Base-by-base conservation (phyloP, 2,329 filamentous ascomycete species). In the Ophiocordyceps camponoti-saundersi region DNA sequence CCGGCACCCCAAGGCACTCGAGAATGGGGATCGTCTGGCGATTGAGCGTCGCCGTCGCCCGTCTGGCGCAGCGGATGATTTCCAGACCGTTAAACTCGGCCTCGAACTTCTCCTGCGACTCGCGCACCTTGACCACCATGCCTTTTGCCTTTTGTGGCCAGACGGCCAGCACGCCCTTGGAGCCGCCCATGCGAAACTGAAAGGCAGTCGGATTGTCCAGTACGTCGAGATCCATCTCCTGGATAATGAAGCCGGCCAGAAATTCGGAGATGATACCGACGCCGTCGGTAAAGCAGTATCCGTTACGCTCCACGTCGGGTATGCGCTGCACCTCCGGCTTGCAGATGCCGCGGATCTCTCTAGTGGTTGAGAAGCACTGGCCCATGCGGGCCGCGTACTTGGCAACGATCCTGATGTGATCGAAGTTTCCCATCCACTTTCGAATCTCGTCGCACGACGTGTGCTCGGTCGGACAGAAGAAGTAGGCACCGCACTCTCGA, bases 311-410 rank as follows among this genome's bases (percentile, higher is more conserved):
- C 20, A 96, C 74, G 52, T 96, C 92, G 0, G 71, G 62, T 30
- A 90, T 85, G 4, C 68, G 76, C 6, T 69, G 67, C 13, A 75
- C 68, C 1, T 71, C 68, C 0, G 75, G 75, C 7, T 82, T 75
- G 0, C 71, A 72, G 21, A 80, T 76, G 16, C 78, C 73, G 26
- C 69, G 71, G 41, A 94, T 79, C 12, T 83, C 79, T 49, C 85
- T 70, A 0, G 92, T 98, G 0, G 90, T 95, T 0, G 92, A 95
- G 59, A 98, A 95, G 59, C 89, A 95, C 62, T 96, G 92, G 0
- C 92, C 92, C 18, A 96, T 69, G 26, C 92, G 77, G 26, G 92
- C 87, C 44, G 87, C 85, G 59, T 89, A 85, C 57, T 94, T 95
- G 29, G 90, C 89, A n/a, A 94, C 75, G 23, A 83, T 75, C 47